These are phyloP conservation scores for Ophiocytium majus DNA, from an alignment of 352 stramenopile genomes.

Conservation along the genomic window DNA sequence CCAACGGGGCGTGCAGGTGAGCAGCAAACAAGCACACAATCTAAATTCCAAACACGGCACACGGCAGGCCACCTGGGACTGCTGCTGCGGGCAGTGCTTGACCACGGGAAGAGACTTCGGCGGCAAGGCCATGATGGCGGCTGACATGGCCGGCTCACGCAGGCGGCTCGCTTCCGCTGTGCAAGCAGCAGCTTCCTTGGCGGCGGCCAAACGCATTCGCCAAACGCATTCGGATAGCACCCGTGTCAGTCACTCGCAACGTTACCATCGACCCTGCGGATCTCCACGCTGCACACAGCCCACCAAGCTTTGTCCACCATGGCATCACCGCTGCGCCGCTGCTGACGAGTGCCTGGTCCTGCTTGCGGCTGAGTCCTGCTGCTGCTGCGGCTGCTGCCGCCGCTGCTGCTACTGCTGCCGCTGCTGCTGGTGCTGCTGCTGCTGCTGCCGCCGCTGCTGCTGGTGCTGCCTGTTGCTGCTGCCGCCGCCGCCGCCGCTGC, in stretches of 20 bases:
- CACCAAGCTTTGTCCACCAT: neutral
- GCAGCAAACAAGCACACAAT: neutral
- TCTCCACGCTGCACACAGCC: neutral
- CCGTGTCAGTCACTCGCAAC: neutral
- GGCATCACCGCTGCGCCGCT: neutral
- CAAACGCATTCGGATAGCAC: neutral
- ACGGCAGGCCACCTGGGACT: neutral
- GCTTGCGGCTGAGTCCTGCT: no score
- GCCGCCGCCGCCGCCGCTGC: neutral
- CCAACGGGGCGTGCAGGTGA: slow-evolving; percentile 34
- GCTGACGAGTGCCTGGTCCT: neutral
- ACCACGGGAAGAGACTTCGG: no score
- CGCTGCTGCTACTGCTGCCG: neutral
- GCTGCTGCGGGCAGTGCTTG: neutral
- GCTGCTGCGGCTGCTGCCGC: neutral
- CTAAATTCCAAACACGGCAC: neutral
- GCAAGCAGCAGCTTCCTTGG: neutral
- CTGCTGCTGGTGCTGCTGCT: neutral
- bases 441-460: neutral
- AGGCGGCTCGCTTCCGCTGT: no score
- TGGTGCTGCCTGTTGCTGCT: neutral
- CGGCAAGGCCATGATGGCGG: no score
- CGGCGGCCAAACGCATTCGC: neutral
- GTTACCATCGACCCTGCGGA: neutral
- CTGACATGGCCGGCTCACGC: no score